Evolutionary conservation across 2,329 filamentous ascomycete species (phyloP).

Genomic region (Verticillium tricorpus): DNA sequence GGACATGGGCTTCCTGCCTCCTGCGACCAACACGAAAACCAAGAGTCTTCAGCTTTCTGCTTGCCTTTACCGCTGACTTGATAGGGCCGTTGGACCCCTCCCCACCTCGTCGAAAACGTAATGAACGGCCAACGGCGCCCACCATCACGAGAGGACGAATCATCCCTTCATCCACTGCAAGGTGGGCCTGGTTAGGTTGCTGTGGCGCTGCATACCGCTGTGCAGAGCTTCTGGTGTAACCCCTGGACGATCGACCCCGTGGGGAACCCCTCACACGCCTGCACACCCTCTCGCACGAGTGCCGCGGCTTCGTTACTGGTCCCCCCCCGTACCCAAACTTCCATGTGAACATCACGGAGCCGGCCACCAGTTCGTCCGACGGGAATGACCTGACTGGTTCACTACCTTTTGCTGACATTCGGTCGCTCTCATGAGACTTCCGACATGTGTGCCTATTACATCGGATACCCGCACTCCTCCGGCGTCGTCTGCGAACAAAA

Average conservation of each 20-base stretch:
- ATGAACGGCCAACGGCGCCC: not conserved
- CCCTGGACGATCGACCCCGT: not conserved
- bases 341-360: not conserved
- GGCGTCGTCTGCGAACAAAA: slow-evolving; percentile 58
- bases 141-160: not conserved
- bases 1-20: not conserved
- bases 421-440: not conserved
- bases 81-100: not conserved
- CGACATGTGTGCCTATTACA: slow-evolving; percentile 2
- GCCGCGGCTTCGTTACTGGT: not conserved
- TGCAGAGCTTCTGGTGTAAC: not conserved
- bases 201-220: not conserved
- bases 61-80: not conserved
- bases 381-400: not conserved
- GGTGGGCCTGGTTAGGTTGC: not conserved
- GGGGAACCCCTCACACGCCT: not conserved
- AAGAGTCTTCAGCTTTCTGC: not conserved
- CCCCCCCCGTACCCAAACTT: not conserved
- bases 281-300: not conserved
- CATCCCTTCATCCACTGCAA: not conserved
- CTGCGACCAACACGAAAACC: not conserved
- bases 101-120: not conserved
- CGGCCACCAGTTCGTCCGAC: not conserved
- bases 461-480: slow-evolving; percentile 7
- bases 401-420: not conserved